phyloP scores from a whole-genome alignment of 192 early-diverging fungal genomes.

The Borealophlyctis nickersoniae region DNA sequence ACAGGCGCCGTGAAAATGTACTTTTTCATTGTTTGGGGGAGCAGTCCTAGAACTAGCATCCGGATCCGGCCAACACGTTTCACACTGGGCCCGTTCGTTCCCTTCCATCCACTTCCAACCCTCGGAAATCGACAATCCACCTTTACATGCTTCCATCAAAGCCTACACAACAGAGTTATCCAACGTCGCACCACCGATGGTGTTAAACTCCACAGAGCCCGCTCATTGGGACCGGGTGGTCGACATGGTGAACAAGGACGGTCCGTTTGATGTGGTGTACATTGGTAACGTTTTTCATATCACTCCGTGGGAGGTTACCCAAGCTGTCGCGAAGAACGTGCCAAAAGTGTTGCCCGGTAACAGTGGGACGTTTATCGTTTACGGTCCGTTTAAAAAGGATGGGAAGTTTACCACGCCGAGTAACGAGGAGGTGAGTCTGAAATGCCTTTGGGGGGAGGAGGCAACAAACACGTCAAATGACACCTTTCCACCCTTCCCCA shows the following conservation, averaged over 20 bases:
- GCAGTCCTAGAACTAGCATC: constrained; percentile 27
- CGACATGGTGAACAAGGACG: not conserved
- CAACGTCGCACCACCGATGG: constrained; percentile 15
- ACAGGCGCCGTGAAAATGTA: too few relatives aligned
- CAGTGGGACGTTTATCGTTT: constrained; percentile 15
- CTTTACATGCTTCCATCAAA: constrained; percentile 14
- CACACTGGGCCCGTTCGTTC: constrained; percentile 16
- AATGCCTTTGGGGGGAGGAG: not conserved
- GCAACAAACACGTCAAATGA: not conserved
- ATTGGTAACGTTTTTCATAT: constrained; percentile 31
- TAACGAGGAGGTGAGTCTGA: constrained; percentile 24
- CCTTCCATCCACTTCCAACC: constrained; percentile 24
- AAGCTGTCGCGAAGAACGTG: constrained; percentile 12
- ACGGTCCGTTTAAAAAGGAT: constrained; percentile 32
- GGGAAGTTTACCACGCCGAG: constrained; percentile 28
- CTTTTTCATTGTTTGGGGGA: too few relatives aligned
- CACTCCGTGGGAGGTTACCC: constrained; percentile 28
- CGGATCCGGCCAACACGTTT: constrained; percentile 34
- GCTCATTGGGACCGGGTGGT: constrained; percentile 11
- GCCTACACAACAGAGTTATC: constrained; percentile 4
- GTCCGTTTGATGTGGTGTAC: constrained; percentile 24
- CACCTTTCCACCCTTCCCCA: not conserved
- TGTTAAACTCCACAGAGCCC: not conserved
- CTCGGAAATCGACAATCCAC: constrained; percentile 18
- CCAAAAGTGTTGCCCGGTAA: constrained; percentile 6